Base-by-base conservation (phyloP, 1,284 basidiomycete genomes). In the Austroboletus novae-zelandiae region DNA sequence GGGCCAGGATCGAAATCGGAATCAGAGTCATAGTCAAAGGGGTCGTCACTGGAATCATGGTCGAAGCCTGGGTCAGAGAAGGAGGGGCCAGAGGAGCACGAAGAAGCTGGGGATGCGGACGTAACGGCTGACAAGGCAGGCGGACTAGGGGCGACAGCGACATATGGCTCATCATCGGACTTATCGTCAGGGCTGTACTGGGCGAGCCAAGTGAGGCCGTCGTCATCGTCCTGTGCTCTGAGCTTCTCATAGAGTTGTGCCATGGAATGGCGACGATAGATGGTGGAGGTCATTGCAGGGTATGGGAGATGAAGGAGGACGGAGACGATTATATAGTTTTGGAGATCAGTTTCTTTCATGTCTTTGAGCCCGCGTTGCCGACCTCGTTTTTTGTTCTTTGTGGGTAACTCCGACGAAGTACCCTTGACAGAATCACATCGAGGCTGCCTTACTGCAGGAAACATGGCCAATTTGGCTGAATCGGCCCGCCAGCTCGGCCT, bases 341-440 rank as follows among this genome's bases (percentile, higher is more conserved):
- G 48, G 52, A 48, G 40, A 61, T 68, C 54, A 57, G 54, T 55
- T 61, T 66, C 65, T 69, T 66, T 70, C 65, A 70, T 66, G 65
- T 65, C 65, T 70, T 62, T 68, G 57, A 56, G 51, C 63, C 66
- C 62, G 54, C 64, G 66, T 67, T 70, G 66, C 65, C 68, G 68
- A 70, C 65, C 65, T 68, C 68, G 68, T 70, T 66, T 61, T 69
- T 70, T 65, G 62, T 70, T 66, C 62, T 69, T 66, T 70, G 61
- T 68, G 61, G 37, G 55, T 68, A 66, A 66, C 68, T 69, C 65
- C 64, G 64, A 70, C 68, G 60, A 48, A 54, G 52, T 59, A 57
- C 66, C 64, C 68, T 69, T 56, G 67, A 64, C 47, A 55, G 40
- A 52, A 51, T 66, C 65, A 66, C 65, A 67, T 66, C 60, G 65